These are phyloP conservation scores for Calvatia gigantea DNA, from an alignment of 768 basidiomycete species.

Conservation along the genomic window DNA sequence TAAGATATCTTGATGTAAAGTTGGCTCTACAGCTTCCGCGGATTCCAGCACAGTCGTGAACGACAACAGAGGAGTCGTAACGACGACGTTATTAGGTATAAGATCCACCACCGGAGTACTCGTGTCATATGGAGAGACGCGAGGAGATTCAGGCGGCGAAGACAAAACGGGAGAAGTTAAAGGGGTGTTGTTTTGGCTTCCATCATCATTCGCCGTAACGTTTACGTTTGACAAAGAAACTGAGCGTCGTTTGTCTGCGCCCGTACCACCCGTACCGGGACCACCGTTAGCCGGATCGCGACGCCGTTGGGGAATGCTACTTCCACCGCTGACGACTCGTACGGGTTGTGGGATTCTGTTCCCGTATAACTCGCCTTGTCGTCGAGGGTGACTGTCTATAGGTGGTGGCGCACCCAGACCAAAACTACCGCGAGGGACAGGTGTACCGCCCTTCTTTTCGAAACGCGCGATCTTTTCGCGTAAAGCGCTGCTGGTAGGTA, in stretches of 20 bases:
- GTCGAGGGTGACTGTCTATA: constrained; percentile 42
- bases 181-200: constrained; percentile 20
- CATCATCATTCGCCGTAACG: constrained; percentile 19
- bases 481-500: constrained; percentile 25
- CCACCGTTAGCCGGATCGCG: constrained; percentile 11
- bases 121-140: not conserved
- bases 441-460: constrained; percentile 73
- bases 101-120: not conserved
- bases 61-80: not conserved
- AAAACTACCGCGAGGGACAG: constrained; percentile 73
- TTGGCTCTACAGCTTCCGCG: not conserved
- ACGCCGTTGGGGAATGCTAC: constrained; percentile 12
- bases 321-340: constrained; percentile 24
- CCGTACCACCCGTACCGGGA: constrained; percentile 6
- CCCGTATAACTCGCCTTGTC: constrained; percentile 68
- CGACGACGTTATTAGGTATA: not conserved
- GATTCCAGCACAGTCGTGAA: constrained; percentile 1
- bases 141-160: constrained; percentile 26
- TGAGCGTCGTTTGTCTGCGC: constrained; percentile 22
- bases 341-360: constrained; percentile 57
- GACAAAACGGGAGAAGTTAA: constrained; percentile 27
- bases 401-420: constrained; percentile 63
- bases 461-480: constrained; percentile 79
- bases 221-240: constrained; percentile 28
- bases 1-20: not conserved